Evolutionary conservation across 192 early-diverging fungal species (phyloP).

Genomic region (Coemansia sp.): DNA sequence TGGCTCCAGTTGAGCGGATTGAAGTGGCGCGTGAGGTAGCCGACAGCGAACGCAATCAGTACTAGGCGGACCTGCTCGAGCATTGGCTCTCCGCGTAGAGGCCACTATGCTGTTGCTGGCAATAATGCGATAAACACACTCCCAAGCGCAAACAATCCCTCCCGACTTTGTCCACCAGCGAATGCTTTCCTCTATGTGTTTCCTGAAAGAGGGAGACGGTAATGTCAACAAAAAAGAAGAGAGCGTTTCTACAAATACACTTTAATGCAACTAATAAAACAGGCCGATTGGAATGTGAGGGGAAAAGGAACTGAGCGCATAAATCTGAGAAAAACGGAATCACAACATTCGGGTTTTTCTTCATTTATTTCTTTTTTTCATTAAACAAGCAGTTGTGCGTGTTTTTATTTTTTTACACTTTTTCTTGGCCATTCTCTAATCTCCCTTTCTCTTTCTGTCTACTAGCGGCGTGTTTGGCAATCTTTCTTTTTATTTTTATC

Average conservation of each 20-base stretch:
- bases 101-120: not conserved
- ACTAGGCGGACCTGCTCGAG: constrained; percentile 56
- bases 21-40: constrained; percentile 56
- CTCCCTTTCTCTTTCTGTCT: too few relatives aligned
- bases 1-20: constrained; percentile 55
- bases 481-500: not conserved
- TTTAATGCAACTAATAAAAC: too few relatives aligned
- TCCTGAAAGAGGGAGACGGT: not conserved
- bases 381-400: not conserved
- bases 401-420: not conserved
- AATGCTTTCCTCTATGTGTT: too few relatives aligned
- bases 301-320: too few relatives aligned
- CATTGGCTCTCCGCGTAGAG: constrained; percentile 26
- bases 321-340: too few relatives aligned
- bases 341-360: not conserved
- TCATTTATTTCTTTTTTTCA: constrained; percentile 2
- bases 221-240: too few relatives aligned
- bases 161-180: not conserved
- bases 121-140: not conserved
- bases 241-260: too few relatives aligned
- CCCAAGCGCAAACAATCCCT: not conserved
- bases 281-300: too few relatives aligned
- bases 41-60: constrained; percentile 55
- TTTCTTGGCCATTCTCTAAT: too few relatives aligned
- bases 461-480: too few relatives aligned